Percentiles rank a stretch among this genome's conserved stretches.
Evolutionary conservation across 345 rosid species (phyloP).

Genomic region (Toxicodendron radicans): DNA sequence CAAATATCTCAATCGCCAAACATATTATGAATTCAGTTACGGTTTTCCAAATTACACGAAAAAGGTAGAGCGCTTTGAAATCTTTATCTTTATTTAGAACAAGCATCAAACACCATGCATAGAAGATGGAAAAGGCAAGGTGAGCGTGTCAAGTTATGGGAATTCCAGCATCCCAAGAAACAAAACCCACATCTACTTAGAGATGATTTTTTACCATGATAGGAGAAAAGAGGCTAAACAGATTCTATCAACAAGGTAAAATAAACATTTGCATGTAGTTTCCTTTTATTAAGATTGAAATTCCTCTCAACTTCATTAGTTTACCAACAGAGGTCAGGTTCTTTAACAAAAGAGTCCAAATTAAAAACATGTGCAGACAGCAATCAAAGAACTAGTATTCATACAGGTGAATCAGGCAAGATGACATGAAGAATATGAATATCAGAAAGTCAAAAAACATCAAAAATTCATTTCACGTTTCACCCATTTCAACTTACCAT

Average conservation of each 20-base stretch:
- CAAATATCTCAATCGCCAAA: background rate
- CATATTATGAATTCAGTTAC: background rate
- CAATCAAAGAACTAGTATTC: background rate
- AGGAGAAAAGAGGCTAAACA: background rate
- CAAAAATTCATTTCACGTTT: background rate
- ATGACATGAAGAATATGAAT: background rate
- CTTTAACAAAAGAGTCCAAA: background rate
- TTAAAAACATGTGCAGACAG: background rate
- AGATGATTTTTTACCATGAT: background rate
- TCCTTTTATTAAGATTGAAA: background rate
- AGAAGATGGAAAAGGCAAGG: background rate
- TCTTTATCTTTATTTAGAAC: background rate
- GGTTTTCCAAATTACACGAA: background rate
- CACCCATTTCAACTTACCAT: background rate
- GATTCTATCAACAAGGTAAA: background rate
- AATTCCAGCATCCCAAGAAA: background rate
- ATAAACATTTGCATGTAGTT: background rate
- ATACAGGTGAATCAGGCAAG: background rate
- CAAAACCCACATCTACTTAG: background rate
- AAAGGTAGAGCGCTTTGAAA: background rate
- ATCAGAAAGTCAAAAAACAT: background rate
- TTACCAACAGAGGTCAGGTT: background rate
- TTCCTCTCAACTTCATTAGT: background rate
- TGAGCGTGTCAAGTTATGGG: background rate
- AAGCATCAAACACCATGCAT: constrained; percentile 3